Conservation (phyloP, 75 land plant species). For the Chamaecyparis obtusa region DNA sequence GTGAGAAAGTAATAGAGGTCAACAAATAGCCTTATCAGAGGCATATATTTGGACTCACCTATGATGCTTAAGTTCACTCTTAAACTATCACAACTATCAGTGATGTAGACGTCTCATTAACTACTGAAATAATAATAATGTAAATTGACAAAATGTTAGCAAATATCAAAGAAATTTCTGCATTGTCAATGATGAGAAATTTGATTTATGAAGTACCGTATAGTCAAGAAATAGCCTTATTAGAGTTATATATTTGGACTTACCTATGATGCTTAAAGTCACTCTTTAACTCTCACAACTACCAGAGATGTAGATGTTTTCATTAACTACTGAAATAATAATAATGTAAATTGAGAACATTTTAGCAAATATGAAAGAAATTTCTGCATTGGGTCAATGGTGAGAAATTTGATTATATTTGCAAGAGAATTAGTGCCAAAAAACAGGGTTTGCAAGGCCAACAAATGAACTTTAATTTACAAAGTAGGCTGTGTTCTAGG, state of each 20-base stretch:
- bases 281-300: neutral
- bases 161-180: too few species aligned
- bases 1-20: neutral
- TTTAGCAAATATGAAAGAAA: neutral
- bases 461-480: neutral
- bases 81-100: too few species aligned
- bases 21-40: too few species aligned
- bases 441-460: neutral
- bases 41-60: too few species aligned
- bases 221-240: too few species aligned
- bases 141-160: too few species aligned
- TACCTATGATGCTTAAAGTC: neutral
- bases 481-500: neutral
- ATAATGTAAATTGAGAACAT: neutral
- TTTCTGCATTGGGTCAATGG: neutral
- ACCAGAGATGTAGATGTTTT: neutral
- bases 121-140: too few species aligned
- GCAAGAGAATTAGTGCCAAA: neutral
- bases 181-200: too few species aligned
- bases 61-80: too few species aligned
- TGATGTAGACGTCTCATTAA: too few species aligned
- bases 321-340: neutral
- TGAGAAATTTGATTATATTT: neutral
- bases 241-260: neutral
- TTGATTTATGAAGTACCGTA: too few species aligned